Evolutionary conservation across 371 early-diverging fungal species (phyloP), one percentile per base, ranked within the genome.

Genomic region (Mucor piriformis): DNA sequence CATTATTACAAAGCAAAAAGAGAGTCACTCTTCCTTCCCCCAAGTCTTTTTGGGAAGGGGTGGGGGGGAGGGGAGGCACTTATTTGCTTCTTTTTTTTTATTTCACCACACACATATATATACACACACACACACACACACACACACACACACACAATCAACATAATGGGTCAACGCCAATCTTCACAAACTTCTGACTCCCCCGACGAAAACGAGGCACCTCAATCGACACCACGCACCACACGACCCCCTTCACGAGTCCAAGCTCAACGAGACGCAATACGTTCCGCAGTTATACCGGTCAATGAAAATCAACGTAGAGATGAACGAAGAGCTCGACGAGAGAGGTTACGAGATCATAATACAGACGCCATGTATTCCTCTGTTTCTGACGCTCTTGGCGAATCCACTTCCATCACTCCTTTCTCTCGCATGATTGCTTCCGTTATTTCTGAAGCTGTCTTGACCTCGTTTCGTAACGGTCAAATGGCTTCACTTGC

Each of bases 381-480:
- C n/a, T n/a, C n/a, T n/a, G n/a, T n/a, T n/a, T n/a, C n/a, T n/a
- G n/a, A n/a, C n/a, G n/a, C n/a, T n/a, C n/a, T n/a, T 38, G 15
- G 2, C 5, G 34, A 34, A 18, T 16, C 52, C 13, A 37, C 48
- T 29, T 21, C 4, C 4, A 40, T 55, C 15, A 57, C 57, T 34
- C 61, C 66, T 1, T 66, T 61, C 35, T 51, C 66, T 20, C 44
- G 66, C 12, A 66, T 66, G 66, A 51, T 66, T 40, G 58, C 57
- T 8, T 61, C 61, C 20, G 66, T 66, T 0, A 61, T 66, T 20
- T 61, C 54, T 53, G 66, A 66, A 37, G 66, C 66, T 0, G 66
- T 66, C 0, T 42, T 60, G 1, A 29, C 66, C 1, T 66, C 66
- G 2, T 61, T 66, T 42, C 56, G 61, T 18, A 66, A 53, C 34